Evolutionary conservation across 495 filamentous ascomycete genomes (phyloP), one percentile per base, ranked within the genome.

Genomic region (Penicillium coffeae): DNA sequence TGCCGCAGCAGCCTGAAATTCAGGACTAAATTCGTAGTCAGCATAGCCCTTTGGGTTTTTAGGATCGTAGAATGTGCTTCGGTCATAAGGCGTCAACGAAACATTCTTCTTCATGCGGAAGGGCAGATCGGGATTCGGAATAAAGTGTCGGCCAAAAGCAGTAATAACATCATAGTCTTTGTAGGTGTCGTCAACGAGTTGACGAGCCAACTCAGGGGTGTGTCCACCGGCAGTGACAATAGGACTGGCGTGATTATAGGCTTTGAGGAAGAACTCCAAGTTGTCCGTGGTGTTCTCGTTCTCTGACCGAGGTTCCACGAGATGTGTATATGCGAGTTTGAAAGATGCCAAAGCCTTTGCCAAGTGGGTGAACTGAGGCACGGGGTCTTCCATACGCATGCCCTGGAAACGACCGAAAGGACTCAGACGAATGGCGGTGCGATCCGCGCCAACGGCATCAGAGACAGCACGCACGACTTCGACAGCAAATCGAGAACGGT

Each of bases 51-150:
- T 38, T 14, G 62, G 51, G 2, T 63, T 46, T 19, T 68, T 55
- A 8, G 41, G 32, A 0, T 27, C 34, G 50, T 88, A 88, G 55
- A 88, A 88, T 0, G 70, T 76, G 0, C 52, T 50, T 8, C 77
- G 62, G 39, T 86, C 55, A 55, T 84, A 87, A 34, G 54, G 53
- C 12, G 52, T 72, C 33, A 88, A 59, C 32, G 59, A 50, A 32
- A 86, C 69, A 0, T 73, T 77, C 25, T 82, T 63, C 51, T 65
- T 56, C 10, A 88, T 42, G 42, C 81, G 66, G 45, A 78, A 85
- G 2, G 76, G 71, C 45, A 90, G 58, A 60, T 89, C 86, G 0
- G 86, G 86, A 33, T 76, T 89, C 35, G 81, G 68, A 51, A 88
- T 79, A 55, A 82, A 90, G 38, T 69, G 72, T 14, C 80, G 58